These are phyloP conservation scores for Neoscytalidium dimidiatum DNA, from an alignment of 2,329 filamentous ascomycete species.

Conservation along the genomic window DNA sequence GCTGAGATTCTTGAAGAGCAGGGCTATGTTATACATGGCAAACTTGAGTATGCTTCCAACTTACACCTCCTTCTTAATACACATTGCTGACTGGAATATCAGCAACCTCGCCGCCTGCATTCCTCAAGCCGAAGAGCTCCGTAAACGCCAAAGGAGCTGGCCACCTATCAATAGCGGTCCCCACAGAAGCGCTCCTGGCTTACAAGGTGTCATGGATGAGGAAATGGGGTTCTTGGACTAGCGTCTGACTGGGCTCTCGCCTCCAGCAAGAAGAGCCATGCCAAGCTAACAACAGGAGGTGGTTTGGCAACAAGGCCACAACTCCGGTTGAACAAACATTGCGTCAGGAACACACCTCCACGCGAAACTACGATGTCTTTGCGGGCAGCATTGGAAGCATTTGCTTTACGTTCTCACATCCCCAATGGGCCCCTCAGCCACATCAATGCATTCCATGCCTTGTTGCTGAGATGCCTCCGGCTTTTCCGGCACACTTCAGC, in stretches of 20 bases:
- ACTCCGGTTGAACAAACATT: neutral
- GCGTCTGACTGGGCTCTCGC: neutral
- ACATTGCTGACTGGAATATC: neutral
- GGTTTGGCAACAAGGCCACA: neutral
- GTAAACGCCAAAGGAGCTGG: constrained; percentile 47
- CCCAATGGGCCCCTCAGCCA: too few relatives aligned
- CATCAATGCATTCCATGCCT: too few relatives aligned
- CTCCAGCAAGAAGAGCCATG: neutral
- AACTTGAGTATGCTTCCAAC: constrained; percentile 57
- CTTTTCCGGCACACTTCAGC: too few relatives aligned
- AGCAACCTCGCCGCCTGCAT: constrained; percentile 54
- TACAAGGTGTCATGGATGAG: constrained; percentile 57
- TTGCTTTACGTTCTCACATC: too few relatives aligned
- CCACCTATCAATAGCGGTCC: constrained; percentile 51
- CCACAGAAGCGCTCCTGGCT: constrained; percentile 43
- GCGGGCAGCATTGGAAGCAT: too few relatives aligned
- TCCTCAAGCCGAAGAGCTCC: constrained; percentile 49
- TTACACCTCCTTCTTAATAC: neutral
- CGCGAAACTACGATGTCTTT: too few relatives aligned
- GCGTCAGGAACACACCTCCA: too few relatives aligned
- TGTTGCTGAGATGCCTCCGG: too few relatives aligned
- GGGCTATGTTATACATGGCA: constrained; percentile 75
- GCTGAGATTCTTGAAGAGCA: constrained; percentile 73
- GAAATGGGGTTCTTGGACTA: constrained; percentile 60
- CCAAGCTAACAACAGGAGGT: neutral